Percentiles rank a stretch among this genome's conserved stretches.
phyloP scores from a whole-genome alignment of 2,329 filamentous ascomycete species.

The Fusarium camptoceras region DNA sequence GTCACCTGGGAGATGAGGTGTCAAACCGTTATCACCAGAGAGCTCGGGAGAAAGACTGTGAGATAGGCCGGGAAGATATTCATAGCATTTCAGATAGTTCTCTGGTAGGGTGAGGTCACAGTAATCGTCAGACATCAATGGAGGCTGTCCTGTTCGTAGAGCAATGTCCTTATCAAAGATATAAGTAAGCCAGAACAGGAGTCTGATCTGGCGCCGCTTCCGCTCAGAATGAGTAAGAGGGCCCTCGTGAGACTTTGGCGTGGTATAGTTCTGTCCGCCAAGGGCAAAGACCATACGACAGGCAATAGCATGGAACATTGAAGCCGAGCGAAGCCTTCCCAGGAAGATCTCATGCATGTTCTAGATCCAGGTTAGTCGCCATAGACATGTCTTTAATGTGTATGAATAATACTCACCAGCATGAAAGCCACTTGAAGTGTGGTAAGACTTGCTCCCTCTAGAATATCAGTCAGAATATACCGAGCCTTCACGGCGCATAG shows the following conservation, averaged over 20 bases:
- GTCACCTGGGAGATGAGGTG: constrained; percentile 59
- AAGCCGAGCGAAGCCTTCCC: constrained; percentile 60
- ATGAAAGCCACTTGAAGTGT: constrained; percentile 60
- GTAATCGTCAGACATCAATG: constrained; percentile 58
- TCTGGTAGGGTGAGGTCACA: constrained; percentile 46
- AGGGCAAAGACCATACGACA: constrained; percentile 63
- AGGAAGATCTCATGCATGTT: constrained; percentile 55
- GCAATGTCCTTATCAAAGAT: constrained; percentile 67
- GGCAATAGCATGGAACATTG: constrained; percentile 58
- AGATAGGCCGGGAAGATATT: constrained; percentile 11
- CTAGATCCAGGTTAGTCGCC: constrained; percentile 49
- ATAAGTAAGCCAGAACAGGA: constrained; percentile 67
- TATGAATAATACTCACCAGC: constrained; percentile 55
- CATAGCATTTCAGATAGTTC: constrained; percentile 44
- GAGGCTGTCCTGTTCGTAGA: constrained; percentile 64
- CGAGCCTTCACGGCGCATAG: constrained; percentile 56
- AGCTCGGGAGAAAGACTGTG: not conserved
- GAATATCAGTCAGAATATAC: constrained; percentile 55
- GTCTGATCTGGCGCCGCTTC: constrained; percentile 51
- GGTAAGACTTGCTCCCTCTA: constrained; percentile 58
- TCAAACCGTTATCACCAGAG: constrained; percentile 7
- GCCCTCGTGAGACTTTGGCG: constrained; percentile 11
- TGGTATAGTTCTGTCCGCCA: constrained; percentile 56
- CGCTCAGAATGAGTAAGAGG: constrained; percentile 42
- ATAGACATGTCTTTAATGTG: accelerated